Base-by-base conservation (phyloP, 305 asterid species). In the Fraxinus baroniana region DNA sequence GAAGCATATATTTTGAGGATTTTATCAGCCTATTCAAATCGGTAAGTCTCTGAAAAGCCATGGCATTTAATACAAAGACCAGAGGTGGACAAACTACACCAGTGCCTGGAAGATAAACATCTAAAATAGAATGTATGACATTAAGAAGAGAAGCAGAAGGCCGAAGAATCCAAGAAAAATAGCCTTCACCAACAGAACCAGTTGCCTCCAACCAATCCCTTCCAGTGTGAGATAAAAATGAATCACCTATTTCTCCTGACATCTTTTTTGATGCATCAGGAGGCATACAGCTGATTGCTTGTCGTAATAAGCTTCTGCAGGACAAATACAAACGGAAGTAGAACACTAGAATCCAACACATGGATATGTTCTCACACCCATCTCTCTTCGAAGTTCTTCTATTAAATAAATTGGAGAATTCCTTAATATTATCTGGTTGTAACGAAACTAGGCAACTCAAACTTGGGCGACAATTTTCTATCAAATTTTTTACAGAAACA, bases 31-130 rank as follows among this genome's bases (percentile, higher is more conserved):
- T 83, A 85, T 91, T 92, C 78, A 94, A 87, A 89, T 95, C 98
- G 83, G 84, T 88, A 83, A 95, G 95, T 82, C 97, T 89, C 89
- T 94, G 96, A 81, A 93, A 89, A 86, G 94, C 92, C 94, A 94
- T 90, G 86, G 84, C 84, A 88, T 86, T 90, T 86, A 93, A 85
- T 66, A 94, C 88, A 84, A 89, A 94, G 83, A 91, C 87, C 88
- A 95, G 87, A 9, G 98, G 93, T 62, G 94, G 86, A 80, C 94
- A 93, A 76, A 72, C 83, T 66, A 85, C 84, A 64, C 33, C 86
- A 78, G 92, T 83, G 82, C 91, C 91, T 82, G 87, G 92, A 71
- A 91, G 82, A 84, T 87, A 91, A 80, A 90, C 83, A 82, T 84
- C 87, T 72, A 94, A 90, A 86, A 90, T 86, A 80, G 81, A 82